phyloP scores from a whole-genome alignment of 768 basidiomycete species.

The Hypholoma fasciculare region DNA sequence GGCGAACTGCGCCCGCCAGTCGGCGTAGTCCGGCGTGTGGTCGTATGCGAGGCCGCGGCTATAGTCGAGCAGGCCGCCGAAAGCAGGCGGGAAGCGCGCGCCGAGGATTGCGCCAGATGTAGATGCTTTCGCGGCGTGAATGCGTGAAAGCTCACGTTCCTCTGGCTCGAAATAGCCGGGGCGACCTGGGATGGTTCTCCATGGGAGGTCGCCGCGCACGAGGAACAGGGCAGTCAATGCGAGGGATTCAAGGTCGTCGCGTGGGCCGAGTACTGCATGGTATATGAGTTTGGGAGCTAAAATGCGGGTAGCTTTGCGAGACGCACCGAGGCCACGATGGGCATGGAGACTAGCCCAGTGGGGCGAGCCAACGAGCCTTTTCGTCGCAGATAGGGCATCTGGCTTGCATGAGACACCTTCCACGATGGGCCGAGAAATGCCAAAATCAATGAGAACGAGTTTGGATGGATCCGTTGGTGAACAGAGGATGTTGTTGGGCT shows the following conservation, averaged over 20 bases:
- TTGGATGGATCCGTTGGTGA: conserved; percentile 20
- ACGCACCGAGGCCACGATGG: conserved; percentile 29
- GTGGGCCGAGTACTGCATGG: conserved; percentile 26
- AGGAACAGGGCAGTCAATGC: conserved; percentile 58
- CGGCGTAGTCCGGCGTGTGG: conserved; percentile 5
- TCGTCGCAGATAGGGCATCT: no score
- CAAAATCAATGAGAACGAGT: conserved; percentile 32
- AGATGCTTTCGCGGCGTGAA: conserved; percentile 14
- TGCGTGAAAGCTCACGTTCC: conserved; percentile 15
- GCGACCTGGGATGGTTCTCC: conserved; percentile 23
- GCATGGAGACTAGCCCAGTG: conserved; percentile 33
- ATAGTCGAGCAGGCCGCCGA: conserved; percentile 21
- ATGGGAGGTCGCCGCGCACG: conserved; percentile 39
- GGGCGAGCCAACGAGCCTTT: conserved; percentile 25
- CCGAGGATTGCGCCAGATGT: conserved; percentile 4
- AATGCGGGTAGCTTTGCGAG: not conserved
- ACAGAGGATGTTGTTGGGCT: conserved; percentile 33
- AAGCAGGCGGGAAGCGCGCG: conserved; percentile 20
- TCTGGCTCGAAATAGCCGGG: conserved; percentile 8
- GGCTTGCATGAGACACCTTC: conserved; percentile 6
- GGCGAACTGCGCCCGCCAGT: not conserved
- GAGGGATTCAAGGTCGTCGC: conserved; percentile 59
- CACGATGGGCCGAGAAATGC: conserved; percentile 22
- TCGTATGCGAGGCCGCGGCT: conserved; percentile 21
- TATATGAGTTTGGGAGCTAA: not conserved